Base-by-base conservation (phyloP, 2,329 filamentous ascomycete genomes). In the Orbilia quercus region DNA sequence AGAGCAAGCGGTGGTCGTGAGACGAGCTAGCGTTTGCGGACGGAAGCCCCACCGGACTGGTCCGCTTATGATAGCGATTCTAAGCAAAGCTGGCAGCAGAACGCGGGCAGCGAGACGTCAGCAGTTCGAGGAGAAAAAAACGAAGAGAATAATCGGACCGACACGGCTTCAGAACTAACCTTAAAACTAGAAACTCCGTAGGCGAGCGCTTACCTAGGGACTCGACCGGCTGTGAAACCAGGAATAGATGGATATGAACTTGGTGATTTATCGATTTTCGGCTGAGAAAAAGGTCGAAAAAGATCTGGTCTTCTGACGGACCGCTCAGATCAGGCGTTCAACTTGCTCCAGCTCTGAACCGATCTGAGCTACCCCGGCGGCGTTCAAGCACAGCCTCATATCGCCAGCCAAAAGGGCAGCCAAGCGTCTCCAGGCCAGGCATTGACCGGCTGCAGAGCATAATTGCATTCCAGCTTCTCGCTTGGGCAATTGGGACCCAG, bases 61-160 rank as follows among this genome's bases (percentile, higher is more conserved):
- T 45, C 67, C 67, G 67, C 67, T 72, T 72, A 64, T 53, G 67
- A 71, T 71, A 71, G 58, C 66, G 59, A 64, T 64, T 72, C 60
- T 53, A 38, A 72, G 58, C 53, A 58, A 42, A 51, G n/a, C 20
- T 53, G 64, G 38, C 38, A 18, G n/a, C 54, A 42, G 38, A 57
- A 59, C 16, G 20, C 50, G 66, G 57, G 44, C 22, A 50, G 53
- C 38, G 45, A 50, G 31, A 64, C 34, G 51, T 50, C 48, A 54
- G 36, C 18, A 20, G n/a, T 25, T 44, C 25, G 47, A 45, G 40
- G 38, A 23, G 42, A 51, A 60, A 59, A 40, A 25, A 40, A n/a
- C 16, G 31, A 48, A 9, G n/a, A n/a, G n/a, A n/a, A n/a, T n/a
- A 62, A 31, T 31, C 48, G 14, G 40, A 22, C 16, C 22, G 40